Base-by-base conservation (phyloP, 768 basidiomycete genomes). In the Hericium erinaceus region DNA sequence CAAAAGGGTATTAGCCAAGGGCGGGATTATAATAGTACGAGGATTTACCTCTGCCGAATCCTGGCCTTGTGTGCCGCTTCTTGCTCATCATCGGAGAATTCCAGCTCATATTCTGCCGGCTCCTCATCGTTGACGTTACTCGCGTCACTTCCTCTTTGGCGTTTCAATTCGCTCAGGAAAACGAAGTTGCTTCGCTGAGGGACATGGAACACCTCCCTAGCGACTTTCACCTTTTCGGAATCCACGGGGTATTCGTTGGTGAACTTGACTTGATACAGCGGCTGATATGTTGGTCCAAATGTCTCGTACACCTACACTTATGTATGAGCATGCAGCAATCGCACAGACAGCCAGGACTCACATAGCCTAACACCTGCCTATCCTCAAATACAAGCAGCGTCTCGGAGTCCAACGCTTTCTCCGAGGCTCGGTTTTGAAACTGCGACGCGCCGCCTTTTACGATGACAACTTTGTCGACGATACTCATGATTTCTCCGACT, bases 61-160 rank as follows among this genome's bases (percentile, higher is more conserved):
- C 74, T 74, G 54, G 80, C 75, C 72, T 80, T 89, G 66, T 85
- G 79, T 28, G 82, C 84, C 16, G 83, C 82, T 69, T 98, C 95
- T 56, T 85, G 79, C 68, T 98, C 95, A 63, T 98, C 95, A 62
- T 98, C 95, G 3, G 90, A 93, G 71, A 95, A 98, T 67, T 98
- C 95, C 33, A 91, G 66, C 66, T 98, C 95, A 56, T 92, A 82
- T 18, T 91, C 93, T 1, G 77, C 89, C 2, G 91, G 86, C 68
- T 98, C 95, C 70, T 98, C 95, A 66, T 98, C 95, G 63, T 93
- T 83, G 10, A 93, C 77, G 67, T 98, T 98, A 65, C 89, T 92
- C 20, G 95, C 95, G 64, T 98, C 95, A 61, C 90, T 93, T 44
- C 95, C 95, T 67, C 85, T 94, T 60, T 82, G 68, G 16, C 73